These are phyloP conservation scores for Cryptococcus sp. DNA, from an alignment of 1,284 basidiomycete genomes.

Conservation along the genomic window DNA sequence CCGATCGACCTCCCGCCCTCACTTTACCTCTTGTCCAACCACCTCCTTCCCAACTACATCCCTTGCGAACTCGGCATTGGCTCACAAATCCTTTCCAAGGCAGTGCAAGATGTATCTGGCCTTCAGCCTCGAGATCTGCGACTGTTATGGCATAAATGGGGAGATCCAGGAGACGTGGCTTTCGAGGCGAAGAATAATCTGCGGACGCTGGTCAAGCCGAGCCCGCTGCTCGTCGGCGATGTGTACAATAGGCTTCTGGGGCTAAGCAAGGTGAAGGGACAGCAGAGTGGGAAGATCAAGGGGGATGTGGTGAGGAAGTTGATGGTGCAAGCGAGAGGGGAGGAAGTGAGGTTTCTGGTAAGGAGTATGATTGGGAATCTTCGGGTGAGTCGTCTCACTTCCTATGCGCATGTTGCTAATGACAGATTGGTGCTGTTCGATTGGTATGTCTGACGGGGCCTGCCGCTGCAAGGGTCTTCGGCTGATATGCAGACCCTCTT, in stretches of 20 bases:
- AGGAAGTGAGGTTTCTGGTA: conserved; percentile 78
- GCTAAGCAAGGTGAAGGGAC: conserved; percentile 63
- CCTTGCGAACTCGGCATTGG: conserved; percentile 72
- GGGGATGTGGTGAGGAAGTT: conserved; percentile 74
- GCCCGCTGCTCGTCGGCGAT: conserved; percentile 58
- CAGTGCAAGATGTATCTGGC: conserved; percentile 77
- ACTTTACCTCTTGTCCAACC: conserved; percentile 87
- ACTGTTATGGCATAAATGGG: conserved; percentile 51
- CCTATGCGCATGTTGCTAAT: no score
- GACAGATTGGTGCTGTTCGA: conserved; percentile 76
- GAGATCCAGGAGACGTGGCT: conserved; percentile 76
- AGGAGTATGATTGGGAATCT: conserved; percentile 76
- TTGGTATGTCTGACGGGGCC: conserved; percentile 47
- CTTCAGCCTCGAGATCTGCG: conserved; percentile 63
- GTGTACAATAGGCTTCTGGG: conserved; percentile 63
- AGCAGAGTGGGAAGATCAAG: conserved; percentile 68
- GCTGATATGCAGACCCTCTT: conserved; percentile 70
- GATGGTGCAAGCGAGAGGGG: conserved; percentile 75
- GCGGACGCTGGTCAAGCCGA: conserved; percentile 67
- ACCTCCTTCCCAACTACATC: conserved; percentile 70
- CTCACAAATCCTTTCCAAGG: conserved; percentile 67
- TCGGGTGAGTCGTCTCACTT: conserved; percentile 51
- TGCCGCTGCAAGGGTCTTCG: no score
- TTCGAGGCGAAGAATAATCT: conserved; percentile 74
- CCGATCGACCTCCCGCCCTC: conserved; percentile 66